phyloP scores from a whole-genome alignment of 2,329 filamentous ascomycete genomes.

The Stachybotrys echinatus region DNA sequence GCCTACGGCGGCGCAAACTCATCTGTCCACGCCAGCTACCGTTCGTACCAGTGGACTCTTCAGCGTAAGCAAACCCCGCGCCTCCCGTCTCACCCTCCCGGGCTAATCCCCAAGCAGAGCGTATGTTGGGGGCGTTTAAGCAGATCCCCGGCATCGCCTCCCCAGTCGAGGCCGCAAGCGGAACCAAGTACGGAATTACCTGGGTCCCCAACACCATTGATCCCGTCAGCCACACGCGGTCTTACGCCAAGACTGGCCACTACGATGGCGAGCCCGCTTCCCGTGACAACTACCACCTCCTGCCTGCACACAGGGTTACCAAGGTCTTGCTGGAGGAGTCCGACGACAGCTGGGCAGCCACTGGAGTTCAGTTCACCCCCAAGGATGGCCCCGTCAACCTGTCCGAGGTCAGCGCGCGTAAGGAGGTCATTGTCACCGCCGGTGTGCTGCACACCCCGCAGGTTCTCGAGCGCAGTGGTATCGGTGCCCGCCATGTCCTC shows the following conservation, averaged over 20 bases:
- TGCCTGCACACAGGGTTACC: not conserved
- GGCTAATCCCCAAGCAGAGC: not conserved
- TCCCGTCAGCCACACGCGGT: not conserved
- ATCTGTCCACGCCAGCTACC: not conserved
- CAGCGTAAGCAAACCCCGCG: not conserved
- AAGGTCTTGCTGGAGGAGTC: not conserved
- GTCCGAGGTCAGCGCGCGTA: not conserved
- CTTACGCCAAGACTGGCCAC: not conserved
- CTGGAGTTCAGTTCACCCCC: not conserved
- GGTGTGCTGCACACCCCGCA: conserved; percentile 29
- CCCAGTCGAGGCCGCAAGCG: not conserved
- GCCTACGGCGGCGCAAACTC: not conserved
- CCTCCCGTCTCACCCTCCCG: not conserved
- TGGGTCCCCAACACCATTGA: not conserved
- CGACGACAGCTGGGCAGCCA: not conserved
- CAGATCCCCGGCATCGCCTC: not conserved
- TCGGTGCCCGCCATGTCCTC: conserved; percentile 24
- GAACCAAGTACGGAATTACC: not conserved
- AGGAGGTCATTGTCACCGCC: not conserved
- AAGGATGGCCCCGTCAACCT: not conserved
- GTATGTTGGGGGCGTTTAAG: not conserved
- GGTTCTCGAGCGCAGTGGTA: conserved; percentile 28
- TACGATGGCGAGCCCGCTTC: not conserved
- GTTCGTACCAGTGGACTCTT: not conserved
- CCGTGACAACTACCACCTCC: not conserved